Evolutionary conservation across 768 basidiomycete genomes (phyloP), one percentile per base, ranked within the genome.

Genomic region (Paxillus rubicundulus): DNA sequence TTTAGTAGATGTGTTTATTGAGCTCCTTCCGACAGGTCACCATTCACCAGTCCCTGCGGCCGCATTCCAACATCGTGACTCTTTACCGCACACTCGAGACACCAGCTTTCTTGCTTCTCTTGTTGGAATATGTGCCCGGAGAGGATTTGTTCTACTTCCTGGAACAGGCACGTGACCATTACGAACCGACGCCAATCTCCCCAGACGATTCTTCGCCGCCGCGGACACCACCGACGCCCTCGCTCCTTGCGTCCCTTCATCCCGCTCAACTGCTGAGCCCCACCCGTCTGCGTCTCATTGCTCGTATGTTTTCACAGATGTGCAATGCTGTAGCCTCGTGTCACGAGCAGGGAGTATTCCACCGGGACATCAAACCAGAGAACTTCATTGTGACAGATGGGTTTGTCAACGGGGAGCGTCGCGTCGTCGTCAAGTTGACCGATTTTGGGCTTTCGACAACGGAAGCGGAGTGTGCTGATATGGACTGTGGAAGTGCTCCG

Each of bases 331-430:
- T 99, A 12, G 91, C 92, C 3, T 84, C 88, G 6, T 98, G 96
- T 72, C 96, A 99, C 67, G 86, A 86, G 16, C 84, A 87, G 55
- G 86, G 86, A 34, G 89, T 99, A 55, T 92, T 87, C 66, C 96
- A 99, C 68, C 85, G 96, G 55, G 96, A 99, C 71, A 98, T 99
- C 81, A 99, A 99, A 75, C 96, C 96, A 0, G 96, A 98, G 76
- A 98, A 98, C 74, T 94, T 95, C 63, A 95, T 95, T 67, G 92
- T 95, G 63, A 93, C 92, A 0, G 91, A 95, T 62, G 90, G 84
- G 14, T 82, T 80, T 70, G 67, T 73, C 34, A 77, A 80, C 17
- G 65, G 75, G n/a, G 90, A 92, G 69, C 84, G 92, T 62, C 88
- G 88, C 66, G 96, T 99, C 55, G 74, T 96, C 49, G 94, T 98